phyloP scores from a whole-genome alignment of 2,329 filamentous ascomycete species.

The Ciborinia camelliae region DNA sequence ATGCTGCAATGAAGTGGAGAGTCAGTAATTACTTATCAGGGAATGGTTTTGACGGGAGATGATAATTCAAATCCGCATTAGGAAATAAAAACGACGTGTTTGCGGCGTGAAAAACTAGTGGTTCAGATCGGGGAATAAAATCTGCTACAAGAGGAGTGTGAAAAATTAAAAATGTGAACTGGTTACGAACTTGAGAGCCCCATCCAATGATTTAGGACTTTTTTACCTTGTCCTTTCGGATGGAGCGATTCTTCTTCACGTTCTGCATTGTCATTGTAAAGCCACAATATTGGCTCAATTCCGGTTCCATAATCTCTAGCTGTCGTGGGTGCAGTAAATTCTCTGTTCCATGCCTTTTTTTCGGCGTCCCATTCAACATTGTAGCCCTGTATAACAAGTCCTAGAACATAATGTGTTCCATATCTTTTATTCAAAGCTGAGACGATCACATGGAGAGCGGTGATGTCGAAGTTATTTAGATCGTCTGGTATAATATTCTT shows the following conservation, averaged over 20 bases:
- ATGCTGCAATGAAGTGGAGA: background rate
- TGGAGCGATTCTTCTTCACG: background rate
- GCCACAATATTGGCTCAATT: background rate
- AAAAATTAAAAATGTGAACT: no score
- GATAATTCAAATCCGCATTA: background rate
- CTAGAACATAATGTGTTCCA: background rate
- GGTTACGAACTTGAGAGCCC: conserved; percentile 1
- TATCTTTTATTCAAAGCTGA: background rate
- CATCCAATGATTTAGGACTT: background rate
- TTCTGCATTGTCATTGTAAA: background rate
- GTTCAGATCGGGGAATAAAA: background rate
- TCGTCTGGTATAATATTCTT: background rate
- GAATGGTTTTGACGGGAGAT: background rate
- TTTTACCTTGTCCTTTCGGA: accelerated
- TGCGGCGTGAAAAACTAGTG: no score
- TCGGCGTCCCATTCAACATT: background rate
- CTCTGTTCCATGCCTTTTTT: background rate
- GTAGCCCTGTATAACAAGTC: background rate
- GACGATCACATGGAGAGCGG: background rate
- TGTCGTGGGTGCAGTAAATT: background rate
- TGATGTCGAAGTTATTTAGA: background rate
- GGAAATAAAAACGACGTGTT: background rate
- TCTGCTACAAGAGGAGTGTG: background rate
- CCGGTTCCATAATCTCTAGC: background rate
- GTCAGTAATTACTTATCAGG: background rate